Conservation (phyloP, 805 yeast species). For the Cyberlindnera nakhonratchasimensis region DNA sequence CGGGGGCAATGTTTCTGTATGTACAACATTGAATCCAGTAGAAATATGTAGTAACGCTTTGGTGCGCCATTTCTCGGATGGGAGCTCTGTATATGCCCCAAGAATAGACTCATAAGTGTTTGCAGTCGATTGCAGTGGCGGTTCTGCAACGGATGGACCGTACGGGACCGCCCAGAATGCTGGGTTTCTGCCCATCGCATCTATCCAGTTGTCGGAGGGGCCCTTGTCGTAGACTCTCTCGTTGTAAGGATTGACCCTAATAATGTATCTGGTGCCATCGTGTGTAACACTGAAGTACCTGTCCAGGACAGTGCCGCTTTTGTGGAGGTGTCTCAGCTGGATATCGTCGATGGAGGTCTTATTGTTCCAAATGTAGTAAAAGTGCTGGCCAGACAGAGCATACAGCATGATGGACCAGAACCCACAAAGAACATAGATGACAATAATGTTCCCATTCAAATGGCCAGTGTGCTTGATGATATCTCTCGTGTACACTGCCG, state of each 20-base stretch:
- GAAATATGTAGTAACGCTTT: conserved; percentile 25
- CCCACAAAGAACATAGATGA: conserved; percentile 41
- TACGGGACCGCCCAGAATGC: conserved; percentile 32
- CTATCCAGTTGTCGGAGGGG: conserved; percentile 26
- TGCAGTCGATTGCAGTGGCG: conserved; percentile 2
- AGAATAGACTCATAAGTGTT: conserved; percentile 19
- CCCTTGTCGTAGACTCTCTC: conserved; percentile 24
- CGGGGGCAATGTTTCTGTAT: conserved; percentile 5
- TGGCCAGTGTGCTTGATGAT: conserved; percentile 18
- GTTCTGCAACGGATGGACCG: conserved; percentile 14
- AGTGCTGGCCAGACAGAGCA: conserved; percentile 41
- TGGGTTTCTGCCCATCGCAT: conserved; percentile 29
- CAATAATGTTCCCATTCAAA: conserved; percentile 48
- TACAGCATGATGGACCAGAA: conserved; percentile 44
- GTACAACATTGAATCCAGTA: conserved; percentile 27
- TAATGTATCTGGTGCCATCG: conserved; percentile 39
- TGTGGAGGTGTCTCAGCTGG: conserved; percentile 32
- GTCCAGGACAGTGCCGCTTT: conserved; percentile 19
- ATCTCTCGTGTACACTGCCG: conserved; percentile 31
- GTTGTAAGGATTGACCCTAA: conserved; percentile 26
- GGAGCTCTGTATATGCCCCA: conserved; percentile 29
- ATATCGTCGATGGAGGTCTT: conserved; percentile 60
- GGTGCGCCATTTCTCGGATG: conserved; percentile 21
- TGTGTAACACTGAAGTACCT: conserved; percentile 30
- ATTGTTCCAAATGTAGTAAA: conserved; percentile 44